Percentiles rank a stretch among this genome's conserved stretches.
phyloP scores from a whole-genome alignment of 805 yeast genomes.

The Zygosaccharomyces lentus region DNA sequence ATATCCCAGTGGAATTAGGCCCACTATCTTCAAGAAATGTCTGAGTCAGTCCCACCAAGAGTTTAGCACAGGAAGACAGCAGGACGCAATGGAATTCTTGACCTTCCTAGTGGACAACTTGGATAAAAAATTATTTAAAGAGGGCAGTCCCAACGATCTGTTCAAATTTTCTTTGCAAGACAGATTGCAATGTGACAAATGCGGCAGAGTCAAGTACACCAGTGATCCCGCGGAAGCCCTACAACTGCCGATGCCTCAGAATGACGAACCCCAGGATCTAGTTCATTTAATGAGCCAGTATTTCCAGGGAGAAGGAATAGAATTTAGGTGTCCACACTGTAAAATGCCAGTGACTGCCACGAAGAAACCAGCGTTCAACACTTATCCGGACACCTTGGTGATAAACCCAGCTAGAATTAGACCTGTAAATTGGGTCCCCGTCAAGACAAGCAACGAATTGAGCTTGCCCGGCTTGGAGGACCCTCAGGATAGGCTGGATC shows the following conservation, averaged over 20 bases:
- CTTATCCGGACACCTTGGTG: slow-evolving; percentile 68
- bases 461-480: slow-evolving; percentile 38
- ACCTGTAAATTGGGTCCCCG: slow-evolving; percentile 85
- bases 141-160: slow-evolving; percentile 45
- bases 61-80: slow-evolving; percentile 83
- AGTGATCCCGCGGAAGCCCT: slow-evolving; percentile 58
- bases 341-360: slow-evolving; percentile 26
- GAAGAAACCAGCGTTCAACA: slow-evolving; percentile 28
- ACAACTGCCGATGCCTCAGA: slow-evolving; percentile 47
- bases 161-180: slow-evolving; percentile 65
- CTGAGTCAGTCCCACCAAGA: slow-evolving; percentile 78
- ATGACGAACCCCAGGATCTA: slow-evolving; percentile 39
- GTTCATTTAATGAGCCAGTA: slow-evolving; percentile 46
- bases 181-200: slow-evolving; percentile 50
- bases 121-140: slow-evolving; percentile 42
- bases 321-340: slow-evolving; percentile 61
- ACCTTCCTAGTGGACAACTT: slow-evolving; percentile 59
- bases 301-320: slow-evolving; percentile 54
- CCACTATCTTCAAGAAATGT: slow-evolving; percentile 67
- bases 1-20: slow-evolving; percentile 74
- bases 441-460: slow-evolving; percentile 73
- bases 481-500: slow-evolving; percentile 37
- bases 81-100: slow-evolving; percentile 91
- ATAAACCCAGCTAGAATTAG: slow-evolving; percentile 76
- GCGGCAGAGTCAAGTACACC: slow-evolving; percentile 57